Conservation (phyloP, 768 basidiomycete genomes). For the Wakefieldia striispora region DNA sequence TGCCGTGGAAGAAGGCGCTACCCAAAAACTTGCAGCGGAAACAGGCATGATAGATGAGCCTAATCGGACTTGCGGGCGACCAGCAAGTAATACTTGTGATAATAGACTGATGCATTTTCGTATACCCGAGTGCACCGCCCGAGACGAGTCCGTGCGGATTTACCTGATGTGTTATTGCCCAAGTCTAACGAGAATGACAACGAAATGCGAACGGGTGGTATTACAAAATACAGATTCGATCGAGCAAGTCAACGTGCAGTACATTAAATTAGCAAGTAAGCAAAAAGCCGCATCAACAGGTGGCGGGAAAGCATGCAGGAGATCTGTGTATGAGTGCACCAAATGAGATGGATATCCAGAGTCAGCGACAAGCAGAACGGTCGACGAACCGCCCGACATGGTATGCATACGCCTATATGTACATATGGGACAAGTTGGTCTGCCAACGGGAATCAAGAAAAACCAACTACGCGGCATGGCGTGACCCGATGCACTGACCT, state of each 20-base stretch:
- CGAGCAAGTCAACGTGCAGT: constrained; percentile 2
- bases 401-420: constrained; percentile 14
- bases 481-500: too few relatives aligned
- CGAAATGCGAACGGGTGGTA: not conserved
- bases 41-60: constrained; percentile 37
- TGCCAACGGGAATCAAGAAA: too few relatives aligned
- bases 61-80: too few relatives aligned
- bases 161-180: not conserved
- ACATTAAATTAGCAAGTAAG: constrained; percentile 22
- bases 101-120: not conserved
- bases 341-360: constrained; percentile 2
- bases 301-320: not conserved
- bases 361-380: not conserved
- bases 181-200: not conserved
- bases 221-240: constrained; percentile 24
- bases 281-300: not conserved
- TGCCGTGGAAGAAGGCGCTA: constrained; percentile 80
- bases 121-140: too few relatives aligned
- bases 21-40: constrained; percentile 80
- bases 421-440: constrained; percentile 1
- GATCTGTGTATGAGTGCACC: not conserved
- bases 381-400: not conserved
- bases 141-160: not conserved
- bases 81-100: too few relatives aligned
- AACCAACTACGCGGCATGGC: too few relatives aligned